These are phyloP conservation scores for Keqinozyma sinolaborantium DNA, from an alignment of 1,139 yeast genomes.

Conservation along the genomic window DNA sequence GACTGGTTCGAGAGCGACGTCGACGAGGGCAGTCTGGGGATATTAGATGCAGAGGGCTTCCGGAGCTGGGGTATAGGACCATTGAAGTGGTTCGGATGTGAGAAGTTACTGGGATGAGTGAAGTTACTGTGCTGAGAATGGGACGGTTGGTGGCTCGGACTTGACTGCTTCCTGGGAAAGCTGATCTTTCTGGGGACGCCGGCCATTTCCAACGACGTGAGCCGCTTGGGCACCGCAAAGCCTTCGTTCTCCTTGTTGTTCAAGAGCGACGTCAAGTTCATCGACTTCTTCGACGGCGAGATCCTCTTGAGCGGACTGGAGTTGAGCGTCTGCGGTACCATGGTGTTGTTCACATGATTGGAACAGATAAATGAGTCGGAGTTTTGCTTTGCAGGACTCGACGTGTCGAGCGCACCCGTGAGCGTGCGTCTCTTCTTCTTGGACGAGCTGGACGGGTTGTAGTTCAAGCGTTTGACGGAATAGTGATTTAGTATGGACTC, in stretches of 20 bases:
- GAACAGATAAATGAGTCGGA: slow-evolving; percentile 12
- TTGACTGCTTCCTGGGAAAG: neutral
- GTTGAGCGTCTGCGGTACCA: slow-evolving; percentile 2
- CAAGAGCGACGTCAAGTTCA: slow-evolving; percentile 34
- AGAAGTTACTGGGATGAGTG: neutral
- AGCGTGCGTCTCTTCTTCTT: slow-evolving; percentile 32
- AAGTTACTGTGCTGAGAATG: neutral
- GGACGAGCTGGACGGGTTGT: slow-evolving; percentile 4
- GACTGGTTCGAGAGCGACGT: neutral
- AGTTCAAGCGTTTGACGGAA: slow-evolving; percentile 18
- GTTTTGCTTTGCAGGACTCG: neutral
- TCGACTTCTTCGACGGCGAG: slow-evolving; percentile 39
- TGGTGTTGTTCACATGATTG: slow-evolving; percentile 3
- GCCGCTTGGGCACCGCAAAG: slow-evolving; percentile 20
- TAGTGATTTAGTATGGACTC: slow-evolving; percentile 42
- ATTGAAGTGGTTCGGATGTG: no score
- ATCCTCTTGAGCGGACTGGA: slow-evolving; percentile 22
- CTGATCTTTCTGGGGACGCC: slow-evolving; percentile 18
- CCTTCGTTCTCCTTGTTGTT: slow-evolving; percentile 19
- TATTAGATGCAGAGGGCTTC: neutral
- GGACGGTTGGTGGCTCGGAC: neutral
- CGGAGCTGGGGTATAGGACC: neutral
- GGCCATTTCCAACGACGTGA: slow-evolving; percentile 31
- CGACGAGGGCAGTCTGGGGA: neutral
- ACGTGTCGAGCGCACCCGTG: slow-evolving; percentile 18